Percentiles rank a stretch among this genome's conserved stretches.
phyloP scores from a whole-genome alignment of 257 asterid genomes.

The Solanum clarkiae region DNA sequence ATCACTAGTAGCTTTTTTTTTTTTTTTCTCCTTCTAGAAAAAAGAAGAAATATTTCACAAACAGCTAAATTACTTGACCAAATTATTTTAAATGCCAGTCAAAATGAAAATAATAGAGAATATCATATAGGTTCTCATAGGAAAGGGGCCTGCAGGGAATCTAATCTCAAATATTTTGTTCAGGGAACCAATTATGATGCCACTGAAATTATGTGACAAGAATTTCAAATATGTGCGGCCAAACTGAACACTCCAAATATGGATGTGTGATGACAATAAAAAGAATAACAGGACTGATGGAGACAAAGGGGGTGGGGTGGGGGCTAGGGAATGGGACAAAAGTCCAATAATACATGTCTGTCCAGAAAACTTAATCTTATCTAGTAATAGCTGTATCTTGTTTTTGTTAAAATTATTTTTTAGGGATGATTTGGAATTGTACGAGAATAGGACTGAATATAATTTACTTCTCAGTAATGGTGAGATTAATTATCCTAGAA shows the following conservation, averaged over 20 bases:
- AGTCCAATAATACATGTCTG: background rate
- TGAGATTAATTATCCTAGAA: background rate
- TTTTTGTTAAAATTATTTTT: background rate
- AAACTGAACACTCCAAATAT: background rate
- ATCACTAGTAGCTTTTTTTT: background rate
- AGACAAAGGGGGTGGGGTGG: background rate
- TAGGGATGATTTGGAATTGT: background rate
- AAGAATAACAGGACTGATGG: background rate
- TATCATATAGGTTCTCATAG: background rate
- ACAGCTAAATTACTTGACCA: background rate
- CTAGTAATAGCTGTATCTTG: background rate
- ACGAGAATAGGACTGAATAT: background rate
- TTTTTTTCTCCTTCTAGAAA: background rate
- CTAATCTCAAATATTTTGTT: background rate
- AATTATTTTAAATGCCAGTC: background rate
- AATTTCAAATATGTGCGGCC: background rate
- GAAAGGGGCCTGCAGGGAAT: background rate
- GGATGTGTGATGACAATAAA: background rate
- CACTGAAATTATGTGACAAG: background rate
- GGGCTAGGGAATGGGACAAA: background rate
- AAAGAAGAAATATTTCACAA: background rate
- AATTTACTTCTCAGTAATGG: rapidly evolving
- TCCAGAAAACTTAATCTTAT: background rate
- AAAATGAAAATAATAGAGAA: background rate
- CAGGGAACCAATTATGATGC: background rate